Percentiles rank a stretch among this genome's conserved stretches.
Evolutionary conservation across 1,284 basidiomycete species (phyloP).

Genomic region (Malassezia globosa): DNA sequence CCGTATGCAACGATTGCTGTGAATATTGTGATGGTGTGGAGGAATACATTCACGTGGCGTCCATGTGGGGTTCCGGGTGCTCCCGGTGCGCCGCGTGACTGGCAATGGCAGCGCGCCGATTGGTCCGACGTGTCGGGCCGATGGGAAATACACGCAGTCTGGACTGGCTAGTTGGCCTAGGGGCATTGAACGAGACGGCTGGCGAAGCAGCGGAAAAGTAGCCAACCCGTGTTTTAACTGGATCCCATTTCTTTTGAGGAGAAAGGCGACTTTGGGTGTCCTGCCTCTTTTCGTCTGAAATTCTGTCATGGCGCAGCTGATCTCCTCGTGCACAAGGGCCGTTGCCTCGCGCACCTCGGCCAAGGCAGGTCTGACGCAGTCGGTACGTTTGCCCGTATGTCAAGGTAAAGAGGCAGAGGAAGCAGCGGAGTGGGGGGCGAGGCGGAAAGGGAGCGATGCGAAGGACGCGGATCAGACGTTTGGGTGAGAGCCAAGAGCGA

Average conservation of each 20-base stretch:
- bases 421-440: too few species aligned
- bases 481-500: too few species aligned
- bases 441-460: too few species aligned
- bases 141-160: conserved; percentile 11
- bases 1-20: too few species aligned
- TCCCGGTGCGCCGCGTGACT: conserved; percentile 5
- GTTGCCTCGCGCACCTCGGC: conserved; percentile 8
- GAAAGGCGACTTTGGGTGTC: conserved; percentile 7
- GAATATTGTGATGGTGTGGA: conserved; percentile 3
- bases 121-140: conserved; percentile 9
- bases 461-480: too few species aligned
- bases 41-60: conserved; percentile 3
- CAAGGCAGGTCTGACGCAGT: conserved; percentile 9
- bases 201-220: conserved; percentile 11
- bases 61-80: conserved; percentile 9
- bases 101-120: conserved; percentile 13
- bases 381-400: conserved; percentile 16
- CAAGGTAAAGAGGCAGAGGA: too few species aligned
- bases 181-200: neutral
- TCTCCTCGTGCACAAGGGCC: conserved; percentile 15
- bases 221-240: conserved; percentile 16
- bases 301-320: conserved; percentile 14
- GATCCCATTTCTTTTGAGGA: conserved; percentile 14
- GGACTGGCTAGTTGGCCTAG: conserved; percentile 4
- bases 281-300: neutral